phyloP scores from a whole-genome alignment of 805 yeast species.

The Lipomyces anomalus region DNA sequence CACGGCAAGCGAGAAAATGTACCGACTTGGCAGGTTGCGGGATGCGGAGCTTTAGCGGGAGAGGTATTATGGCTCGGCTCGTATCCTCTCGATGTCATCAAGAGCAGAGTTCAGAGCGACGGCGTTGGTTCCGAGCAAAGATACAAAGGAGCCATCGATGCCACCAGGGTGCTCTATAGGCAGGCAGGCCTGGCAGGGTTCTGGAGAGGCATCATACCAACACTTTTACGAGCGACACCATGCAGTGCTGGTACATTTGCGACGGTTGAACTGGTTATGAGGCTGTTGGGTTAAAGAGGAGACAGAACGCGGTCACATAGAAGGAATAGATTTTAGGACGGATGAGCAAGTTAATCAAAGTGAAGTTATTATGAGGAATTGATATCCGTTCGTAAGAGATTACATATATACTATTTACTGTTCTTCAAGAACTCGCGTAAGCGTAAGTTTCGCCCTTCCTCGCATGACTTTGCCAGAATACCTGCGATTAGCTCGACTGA shows the following conservation, averaged over 20 bases:
- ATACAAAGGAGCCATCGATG: conserved; percentile 54
- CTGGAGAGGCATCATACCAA: conserved; percentile 85
- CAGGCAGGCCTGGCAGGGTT: conserved; percentile 70
- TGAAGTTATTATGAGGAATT: too few relatives aligned
- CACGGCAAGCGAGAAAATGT: conserved; percentile 57
- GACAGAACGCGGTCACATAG: not conserved
- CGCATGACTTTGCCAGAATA: conserved; percentile 78
- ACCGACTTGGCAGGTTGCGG: conserved; percentile 81
- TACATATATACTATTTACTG: too few relatives aligned
- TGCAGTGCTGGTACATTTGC: conserved; percentile 96
- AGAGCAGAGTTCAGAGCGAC: conserved; percentile 81
- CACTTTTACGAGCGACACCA: conserved; percentile 93
- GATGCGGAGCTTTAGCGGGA: conserved; percentile 87
- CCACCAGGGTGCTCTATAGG: conserved; percentile 47
- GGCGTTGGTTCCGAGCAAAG: conserved; percentile 54
- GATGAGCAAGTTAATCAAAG: too few relatives aligned
- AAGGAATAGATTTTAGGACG: too few relatives aligned
- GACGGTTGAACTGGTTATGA: conserved; percentile 85
- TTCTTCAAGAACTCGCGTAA: too few relatives aligned
- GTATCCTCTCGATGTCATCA: conserved; percentile 79
- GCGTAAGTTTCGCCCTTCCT: conserved; percentile 66
- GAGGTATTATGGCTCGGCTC: conserved; percentile 38
- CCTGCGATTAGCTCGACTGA: conserved; percentile 76
- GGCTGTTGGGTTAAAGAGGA: conserved; percentile 34
- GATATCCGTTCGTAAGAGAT: too few relatives aligned